Base-by-base conservation (phyloP, 441 rosid species). In the Croton setiger region DNA sequence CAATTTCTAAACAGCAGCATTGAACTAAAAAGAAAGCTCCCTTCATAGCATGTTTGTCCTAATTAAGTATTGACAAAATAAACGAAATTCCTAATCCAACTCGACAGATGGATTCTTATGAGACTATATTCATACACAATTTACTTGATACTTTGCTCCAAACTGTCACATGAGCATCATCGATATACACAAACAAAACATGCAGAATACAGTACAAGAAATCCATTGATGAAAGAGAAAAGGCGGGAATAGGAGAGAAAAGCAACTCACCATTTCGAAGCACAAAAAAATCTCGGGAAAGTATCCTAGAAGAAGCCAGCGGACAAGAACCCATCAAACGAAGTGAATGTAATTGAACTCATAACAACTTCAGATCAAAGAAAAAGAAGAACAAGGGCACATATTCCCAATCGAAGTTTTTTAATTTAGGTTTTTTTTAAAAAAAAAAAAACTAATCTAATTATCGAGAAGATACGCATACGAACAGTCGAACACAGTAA, bases 251-350 rank as follows among this genome's bases (percentile, higher is more conserved):
- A 9, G 31, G 3, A 36, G 13, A 67, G 17, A 58, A 33, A 5
- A 23, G n/a, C 14, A 39, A 58, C 71, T 45, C 13, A 58, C 64
- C 71, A 68, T 68, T 7, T 56, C 18, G 55, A 57, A 58, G 4
- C 14, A 7, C 31, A n/a, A 20, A 35, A 39, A 13, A 52, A 21
- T 39, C 35, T 5, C 6, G 2, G 4, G 4, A 35, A 33, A 44
- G 49, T n/a, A 41, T 5, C 18, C 4, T 18, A 27, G 14, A 15
- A 21, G 3, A 14, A 13, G 60, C 3, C 31, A 27, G 31, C 31
- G 1, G 60, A 53, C 12, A 9, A 55, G 53, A 14, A 67, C 53
- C 43, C 15, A 21, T 7, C 21, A 27, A 44, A 6, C 39, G 54
- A 67, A 57, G 31, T 45, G 27, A 45, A n/a, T 27, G 0, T n/a